Evolutionary conservation across 2,329 filamentous ascomycete genomes (phyloP), one percentile per base, ranked within the genome.

Genomic region (Aspergillus udagawae): DNA sequence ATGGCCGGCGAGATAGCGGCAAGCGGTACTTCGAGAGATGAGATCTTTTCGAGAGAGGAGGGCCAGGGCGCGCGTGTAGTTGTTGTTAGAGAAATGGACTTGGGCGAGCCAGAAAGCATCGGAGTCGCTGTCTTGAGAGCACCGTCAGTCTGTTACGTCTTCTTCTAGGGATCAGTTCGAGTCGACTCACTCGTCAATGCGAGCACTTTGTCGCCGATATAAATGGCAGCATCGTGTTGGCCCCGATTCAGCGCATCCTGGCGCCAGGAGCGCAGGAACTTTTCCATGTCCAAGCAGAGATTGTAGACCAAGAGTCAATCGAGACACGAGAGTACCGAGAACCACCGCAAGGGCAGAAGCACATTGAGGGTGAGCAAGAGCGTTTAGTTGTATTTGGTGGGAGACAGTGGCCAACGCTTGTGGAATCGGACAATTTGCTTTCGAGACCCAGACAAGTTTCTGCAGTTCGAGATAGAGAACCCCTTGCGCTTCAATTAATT

Each of bases 71-170:
- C 94, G 89, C 8, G 89, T 94, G 75, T 96, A 97, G 79, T 97
- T 96, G 67, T 91, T 92, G 51, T 91, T 94, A 52, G 88, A 89
- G 77, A 97, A 99, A 76, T 99, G 93, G 41, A 96, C 91, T 76
- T 97, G 93, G n/a, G 94, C 94, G 47, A 99, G 87, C 89, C 92
- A 97, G 71, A 96, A 96, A 44, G 92, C 93, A 73, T 99, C 94
- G 63, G 91, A 88, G 69, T 96, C 92, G 73, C 93, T 90, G 70
- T 92, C 94, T 97, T 45, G 35, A 17, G 20, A 49, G 52, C 5
- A 29, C 45, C 45, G 27, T 20, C 20, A 55, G 45, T 60, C 53
- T 59, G 1, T 44, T 60, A 48, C 17, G 20, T 28, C 6, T 20
- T 21, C 53, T 12, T 23, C 20, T 21, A 23, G 23, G 41, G 49